Evolutionary conservation across 345 rosid species (phyloP), one percentile per base, ranked within the genome.

Genomic region (Excoecaria agallocha): DNA sequence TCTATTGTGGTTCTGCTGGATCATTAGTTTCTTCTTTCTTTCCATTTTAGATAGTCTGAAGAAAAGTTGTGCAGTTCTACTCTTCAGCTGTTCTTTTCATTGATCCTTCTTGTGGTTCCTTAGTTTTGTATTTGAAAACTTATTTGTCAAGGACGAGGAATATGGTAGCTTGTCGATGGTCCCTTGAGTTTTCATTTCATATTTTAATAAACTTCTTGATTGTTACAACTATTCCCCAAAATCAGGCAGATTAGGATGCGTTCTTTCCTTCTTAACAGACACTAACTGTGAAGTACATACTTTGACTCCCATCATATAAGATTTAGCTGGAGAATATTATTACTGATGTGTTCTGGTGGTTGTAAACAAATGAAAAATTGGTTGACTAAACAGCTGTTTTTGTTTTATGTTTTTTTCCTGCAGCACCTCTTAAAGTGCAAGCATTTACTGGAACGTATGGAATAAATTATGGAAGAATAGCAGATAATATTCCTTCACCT

Each of bases 401-500:
- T 1, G 12, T n/a, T 16, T 22, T 24, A 43, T 52, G 22, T 55
- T 35, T 10, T 41, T 74, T 70, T 71, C 41, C 17, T 74, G 24
- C 88, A 89, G 98, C 75, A 57, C 78, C 82, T 37, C 16, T 64
- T 66, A 78, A 82, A 3, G 86, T 70, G 39, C 83, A 85, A 78
- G 91, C 90, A 60, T 93, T 95, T 77, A 86, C 86, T 0, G 98
- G 99, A 73, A 88, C 98, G 19, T 95, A 93, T 68, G 99, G 99
- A 61, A 91, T 95, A 82, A 95, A 95, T 66, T 95, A 95, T 77
- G 99, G 99, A 72, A 88, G 96, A 80, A 58, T 95, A 37, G 99
- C 99, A 7, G 89, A 95, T 85, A 93, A 95, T 84, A 89, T 95
- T 4, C 98, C 94, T 13, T 88, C 99, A 20, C 99, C 99, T 16